These are phyloP conservation scores for Phytophthora ramorum DNA, from an alignment of 352 stramenopile species.

Conservation along the genomic window DNA sequence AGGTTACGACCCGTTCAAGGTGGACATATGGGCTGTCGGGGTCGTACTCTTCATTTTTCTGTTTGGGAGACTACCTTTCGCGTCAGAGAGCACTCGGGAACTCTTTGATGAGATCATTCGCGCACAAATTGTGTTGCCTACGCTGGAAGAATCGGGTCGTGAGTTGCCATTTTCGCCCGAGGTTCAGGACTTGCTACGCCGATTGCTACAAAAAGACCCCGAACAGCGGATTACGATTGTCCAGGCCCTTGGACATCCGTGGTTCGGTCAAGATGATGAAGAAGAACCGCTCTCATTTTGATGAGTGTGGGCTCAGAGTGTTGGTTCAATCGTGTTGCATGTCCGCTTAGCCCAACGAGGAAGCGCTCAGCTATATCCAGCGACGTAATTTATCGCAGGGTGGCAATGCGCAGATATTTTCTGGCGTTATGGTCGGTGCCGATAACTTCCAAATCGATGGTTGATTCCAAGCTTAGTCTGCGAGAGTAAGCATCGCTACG, in stretches of 20 bases:
- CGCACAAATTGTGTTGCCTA: constrained; percentile 50
- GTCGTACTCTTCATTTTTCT: constrained; percentile 89
- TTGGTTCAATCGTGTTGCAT: background rate
- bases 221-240: constrained; percentile 58
- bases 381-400: background rate
- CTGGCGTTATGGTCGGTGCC: background rate
- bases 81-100: constrained; percentile 69
- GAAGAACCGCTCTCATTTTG: constrained; percentile 79
- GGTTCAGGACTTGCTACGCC: constrained; percentile 55
- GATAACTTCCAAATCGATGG: constrained; percentile 3
- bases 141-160: constrained; percentile 8
- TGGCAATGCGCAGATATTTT: constrained; percentile 4
- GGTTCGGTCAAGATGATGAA: constrained; percentile 49
- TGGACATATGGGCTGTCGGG: constrained; percentile 88
- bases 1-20: constrained; percentile 82
- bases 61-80: constrained; percentile 84
- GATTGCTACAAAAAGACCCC: constrained; percentile 61
- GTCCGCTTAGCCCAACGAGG: background rate
- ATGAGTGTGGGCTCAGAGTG: constrained; percentile 3
- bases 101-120: constrained; percentile 82
- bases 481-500: background rate
- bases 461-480: background rate
- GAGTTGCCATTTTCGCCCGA: constrained; percentile 33
- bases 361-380: background rate
- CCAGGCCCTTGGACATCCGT: constrained; percentile 65